These are phyloP conservation scores for Cystobasidiaceae sp. DNA, from an alignment of 1,284 basidiomycete species.

Conservation along the genomic window DNA sequence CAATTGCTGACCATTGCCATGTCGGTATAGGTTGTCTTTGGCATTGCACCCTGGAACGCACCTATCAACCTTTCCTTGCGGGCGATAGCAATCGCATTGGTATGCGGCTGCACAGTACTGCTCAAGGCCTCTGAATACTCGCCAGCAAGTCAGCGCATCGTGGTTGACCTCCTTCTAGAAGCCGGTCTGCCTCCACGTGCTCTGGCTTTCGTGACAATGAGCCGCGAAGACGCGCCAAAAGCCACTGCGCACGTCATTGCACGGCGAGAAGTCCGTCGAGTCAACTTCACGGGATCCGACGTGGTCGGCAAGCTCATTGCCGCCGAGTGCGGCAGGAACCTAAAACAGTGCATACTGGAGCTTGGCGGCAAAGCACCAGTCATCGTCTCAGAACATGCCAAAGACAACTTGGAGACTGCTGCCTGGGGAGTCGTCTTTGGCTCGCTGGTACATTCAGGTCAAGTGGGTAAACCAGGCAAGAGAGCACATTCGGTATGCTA, in stretches of 20 bases:
- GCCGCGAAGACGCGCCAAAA: constrained; percentile 50
- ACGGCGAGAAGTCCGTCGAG: constrained; percentile 52
- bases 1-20: no score
- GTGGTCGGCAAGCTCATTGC: constrained; percentile 45
- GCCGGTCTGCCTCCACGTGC: constrained; percentile 59
- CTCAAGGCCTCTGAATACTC: constrained; percentile 58
- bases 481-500: no score
- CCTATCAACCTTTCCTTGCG: constrained; percentile 40
- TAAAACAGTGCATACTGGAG: constrained; percentile 49
- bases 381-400: constrained; percentile 51
- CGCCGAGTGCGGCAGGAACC: constrained; percentile 44
- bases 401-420: constrained; percentile 57
- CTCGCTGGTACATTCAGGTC: constrained; percentile 57
- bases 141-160: constrained; percentile 54
- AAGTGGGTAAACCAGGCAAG: no score
- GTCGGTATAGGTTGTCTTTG: constrained; percentile 20
- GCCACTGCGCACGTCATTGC: constrained; percentile 55
- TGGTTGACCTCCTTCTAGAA: constrained; percentile 49
- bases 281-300: constrained; percentile 50
- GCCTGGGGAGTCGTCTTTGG: constrained; percentile 54
- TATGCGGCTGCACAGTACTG: constrained; percentile 62
- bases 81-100: constrained; percentile 54
- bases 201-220: constrained; percentile 57
- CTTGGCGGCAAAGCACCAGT: constrained; percentile 50
- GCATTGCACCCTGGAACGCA: constrained; percentile 23